These are phyloP conservation scores for Amphicarpaea edgeworthii DNA, from an alignment of 306 rosid genomes.

Conservation along the genomic window DNA sequence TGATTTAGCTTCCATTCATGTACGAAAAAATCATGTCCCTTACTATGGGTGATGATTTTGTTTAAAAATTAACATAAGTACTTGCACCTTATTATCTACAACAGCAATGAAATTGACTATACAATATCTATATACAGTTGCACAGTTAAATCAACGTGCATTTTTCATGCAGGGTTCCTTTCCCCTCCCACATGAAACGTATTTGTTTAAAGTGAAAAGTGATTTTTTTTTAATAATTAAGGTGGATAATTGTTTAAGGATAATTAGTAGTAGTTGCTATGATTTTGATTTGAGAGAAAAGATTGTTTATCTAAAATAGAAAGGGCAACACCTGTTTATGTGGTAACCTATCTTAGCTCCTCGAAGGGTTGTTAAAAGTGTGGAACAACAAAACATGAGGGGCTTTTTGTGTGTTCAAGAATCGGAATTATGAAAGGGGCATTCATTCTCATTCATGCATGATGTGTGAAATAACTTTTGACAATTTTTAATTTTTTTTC, in stretches of 20 bases:
- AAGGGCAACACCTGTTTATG: slow-evolving; percentile 29
- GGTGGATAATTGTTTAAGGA: slow-evolving; percentile 24
- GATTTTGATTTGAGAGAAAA: slow-evolving; percentile 40
- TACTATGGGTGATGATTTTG: background rate
- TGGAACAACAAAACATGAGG: background rate
- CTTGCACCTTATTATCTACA: slow-evolving; percentile 10
- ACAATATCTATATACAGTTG: slow-evolving; percentile 11
- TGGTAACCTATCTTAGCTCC: no score
- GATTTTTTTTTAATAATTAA: no score
- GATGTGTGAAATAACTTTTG: background rate
- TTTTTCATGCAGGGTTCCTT: slow-evolving; percentile 30
- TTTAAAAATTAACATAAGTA: background rate
- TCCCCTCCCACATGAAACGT: background rate
- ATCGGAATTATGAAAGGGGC: slow-evolving; percentile 7
- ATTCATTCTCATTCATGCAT: slow-evolving; percentile 4
- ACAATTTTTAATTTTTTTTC: no score
- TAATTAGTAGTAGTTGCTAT: slow-evolving; percentile 34
- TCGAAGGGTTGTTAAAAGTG: slow-evolving; percentile 19
- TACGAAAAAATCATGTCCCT: background rate
- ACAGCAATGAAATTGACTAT: slow-evolving; percentile 29
- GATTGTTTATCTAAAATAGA: slow-evolving; percentile 42
- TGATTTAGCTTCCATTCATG: slow-evolving; percentile 16
- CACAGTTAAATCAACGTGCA: slow-evolving; percentile 45
- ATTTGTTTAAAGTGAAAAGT: background rate
- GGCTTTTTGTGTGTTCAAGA: slow-evolving; percentile 37